Evolutionary conservation across 192 early-diverging fungal species (phyloP).

Genomic region (Geosiphon pyriformis): DNA sequence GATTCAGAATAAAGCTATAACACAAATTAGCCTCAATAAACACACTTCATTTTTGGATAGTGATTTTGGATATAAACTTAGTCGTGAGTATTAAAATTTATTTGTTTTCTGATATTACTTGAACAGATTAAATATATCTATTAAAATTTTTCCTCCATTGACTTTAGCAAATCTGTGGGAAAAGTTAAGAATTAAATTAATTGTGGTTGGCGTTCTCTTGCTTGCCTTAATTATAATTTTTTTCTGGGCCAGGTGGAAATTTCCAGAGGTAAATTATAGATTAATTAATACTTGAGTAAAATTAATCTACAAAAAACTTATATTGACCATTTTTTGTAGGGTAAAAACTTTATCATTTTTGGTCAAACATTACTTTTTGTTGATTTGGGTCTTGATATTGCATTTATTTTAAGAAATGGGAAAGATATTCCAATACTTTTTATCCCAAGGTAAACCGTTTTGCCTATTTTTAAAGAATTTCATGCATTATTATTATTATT

Average conservation of each 20-base stretch:
- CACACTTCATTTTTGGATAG: background rate
- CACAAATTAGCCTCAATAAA: background rate
- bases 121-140: too few species aligned
- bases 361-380: constrained; percentile 4
- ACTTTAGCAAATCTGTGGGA: constrained; percentile 12
- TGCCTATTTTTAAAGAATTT: too few species aligned
- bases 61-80: background rate
- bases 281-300: background rate
- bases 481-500: too few species aligned
- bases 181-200: constrained; percentile 1
- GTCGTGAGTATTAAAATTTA: background rate
- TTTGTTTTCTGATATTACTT: background rate
- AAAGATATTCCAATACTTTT: background rate
- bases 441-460: background rate
- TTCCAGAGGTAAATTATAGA: background rate
- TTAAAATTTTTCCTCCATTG: background rate
- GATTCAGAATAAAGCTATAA: background rate
- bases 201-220: background rate
- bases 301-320: background rate
- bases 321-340: constrained; percentile 4
- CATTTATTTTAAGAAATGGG: background rate
- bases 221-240: constrained; percentile 2
- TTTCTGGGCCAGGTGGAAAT: constrained; percentile 1
- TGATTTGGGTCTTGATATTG: constrained; percentile 2
- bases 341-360: background rate